Percentiles rank a stretch among this genome's conserved stretches.
Evolutionary conservation across 2,329 filamentous ascomycete species (phyloP).

Genomic region (Aspergillus hortae): DNA sequence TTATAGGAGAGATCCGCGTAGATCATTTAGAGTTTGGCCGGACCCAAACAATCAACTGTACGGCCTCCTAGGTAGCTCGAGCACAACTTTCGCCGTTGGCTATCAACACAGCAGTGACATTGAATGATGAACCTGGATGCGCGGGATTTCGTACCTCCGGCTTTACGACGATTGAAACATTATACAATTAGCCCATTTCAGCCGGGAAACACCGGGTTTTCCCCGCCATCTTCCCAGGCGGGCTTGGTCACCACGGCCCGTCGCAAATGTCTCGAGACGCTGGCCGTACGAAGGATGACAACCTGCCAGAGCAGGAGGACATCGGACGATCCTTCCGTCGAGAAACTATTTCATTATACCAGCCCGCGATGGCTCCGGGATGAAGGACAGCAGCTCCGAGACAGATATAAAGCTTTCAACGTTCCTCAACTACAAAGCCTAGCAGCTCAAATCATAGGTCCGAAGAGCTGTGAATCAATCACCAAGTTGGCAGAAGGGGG

Average conservation of each 20-base stretch:
- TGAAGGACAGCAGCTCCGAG: constrained; percentile 30
- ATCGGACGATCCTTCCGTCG: background rate
- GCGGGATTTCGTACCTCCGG: background rate
- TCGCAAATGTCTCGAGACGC: background rate
- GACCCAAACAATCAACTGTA: too few species aligned
- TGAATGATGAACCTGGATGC: background rate
- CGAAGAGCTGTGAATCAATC: constrained; percentile 32
- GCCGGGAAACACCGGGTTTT: too few species aligned
- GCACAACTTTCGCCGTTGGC: too few species aligned
- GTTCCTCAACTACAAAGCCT: constrained; percentile 30
- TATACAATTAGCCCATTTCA: background rate
- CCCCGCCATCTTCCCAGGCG: too few species aligned
- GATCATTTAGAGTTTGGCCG: too few species aligned
- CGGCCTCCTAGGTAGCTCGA: too few species aligned
- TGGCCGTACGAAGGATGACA: background rate
- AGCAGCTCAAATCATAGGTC: constrained; percentile 25
- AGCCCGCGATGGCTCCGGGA: constrained; percentile 35
- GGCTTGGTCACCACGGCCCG: background rate
- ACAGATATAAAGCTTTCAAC: constrained; percentile 33
- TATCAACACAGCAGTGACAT: background rate
- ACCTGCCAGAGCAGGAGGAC: background rate
- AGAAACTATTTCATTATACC: constrained; percentile 19
- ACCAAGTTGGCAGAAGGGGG: constrained; percentile 36
- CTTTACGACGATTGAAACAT: background rate
- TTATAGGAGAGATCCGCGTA: too few species aligned